phyloP scores from a whole-genome alignment of 441 rosid species.

The Viola pubescens region DNA sequence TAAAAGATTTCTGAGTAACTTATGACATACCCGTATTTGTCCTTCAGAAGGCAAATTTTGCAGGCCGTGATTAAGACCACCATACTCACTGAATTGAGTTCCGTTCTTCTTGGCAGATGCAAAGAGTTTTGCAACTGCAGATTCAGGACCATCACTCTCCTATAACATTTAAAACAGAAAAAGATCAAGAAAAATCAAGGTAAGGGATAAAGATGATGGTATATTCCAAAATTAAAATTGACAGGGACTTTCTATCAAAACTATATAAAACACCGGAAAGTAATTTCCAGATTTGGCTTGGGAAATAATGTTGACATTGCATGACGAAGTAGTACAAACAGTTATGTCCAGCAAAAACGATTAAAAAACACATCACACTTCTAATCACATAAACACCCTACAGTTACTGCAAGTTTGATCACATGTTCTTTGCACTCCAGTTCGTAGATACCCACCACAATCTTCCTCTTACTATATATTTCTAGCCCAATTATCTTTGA shows the following conservation, averaged over 20 bases:
- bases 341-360: too few relatives aligned
- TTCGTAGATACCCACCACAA: too few relatives aligned
- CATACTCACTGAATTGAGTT: conserved; percentile 39
- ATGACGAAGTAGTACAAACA: too few relatives aligned
- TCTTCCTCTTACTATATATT: too few relatives aligned
- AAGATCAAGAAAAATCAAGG: conserved; percentile 1
- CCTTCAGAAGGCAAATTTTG: conserved; percentile 78
- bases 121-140: conserved; percentile 90
- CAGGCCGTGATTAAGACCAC: conserved; percentile 58
- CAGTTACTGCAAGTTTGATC: too few relatives aligned
- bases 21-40: conserved; percentile 62
- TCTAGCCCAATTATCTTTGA: too few relatives aligned
- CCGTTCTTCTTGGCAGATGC: conserved; percentile 57
- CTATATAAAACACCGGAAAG: not conserved
- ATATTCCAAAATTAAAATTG: too few relatives aligned
- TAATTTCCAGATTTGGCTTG: conserved; percentile 6
- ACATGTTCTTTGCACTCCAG: too few relatives aligned
- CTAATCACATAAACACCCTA: too few relatives aligned
- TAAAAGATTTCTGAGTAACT: conserved; percentile 2
- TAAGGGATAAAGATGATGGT: not conserved
- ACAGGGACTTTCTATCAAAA: too few relatives aligned
- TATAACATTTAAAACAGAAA: conserved; percentile 23
- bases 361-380: too few relatives aligned
- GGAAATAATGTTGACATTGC: not conserved
- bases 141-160: conserved; percentile 83